Evolutionary conservation across 164 flowering plant genomes (phyloP), one percentile per base, ranked within the genome.

Genomic region (Hamamelis virginiana): DNA sequence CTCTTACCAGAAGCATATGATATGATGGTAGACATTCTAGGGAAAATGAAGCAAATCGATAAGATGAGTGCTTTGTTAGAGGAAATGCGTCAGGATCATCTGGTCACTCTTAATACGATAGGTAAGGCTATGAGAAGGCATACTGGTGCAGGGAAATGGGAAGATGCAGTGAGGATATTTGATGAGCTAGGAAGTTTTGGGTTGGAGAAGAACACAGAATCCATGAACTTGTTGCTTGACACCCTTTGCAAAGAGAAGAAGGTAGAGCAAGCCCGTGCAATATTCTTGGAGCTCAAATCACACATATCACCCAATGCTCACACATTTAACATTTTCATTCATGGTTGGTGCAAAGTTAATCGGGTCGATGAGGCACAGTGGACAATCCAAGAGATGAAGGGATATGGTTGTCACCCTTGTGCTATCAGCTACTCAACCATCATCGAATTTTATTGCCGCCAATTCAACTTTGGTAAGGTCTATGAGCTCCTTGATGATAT

Each of bases 341-440:
- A 83, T 69, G 90, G 92, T 43, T 88, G 92, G 92, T 88, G 92
- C 77, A 86, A 83, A 68, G 72, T 75, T 27, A 80, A 76, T 51
- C 71, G 84, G 45, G 83, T 85, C 50, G 94, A 92, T 47, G 97
- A 92, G 78, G 94, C 94, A 9, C 71, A 84, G 23, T 92, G 97
- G 96, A 87, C 95, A 5, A 77, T 92, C 56, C 85, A 90, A 67
- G 97, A 92, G 62, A 92, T 92, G 96, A 90, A 84, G 62, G 97
- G 96, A 0, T 72, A 75, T 53, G 96, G 96, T 5, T 81, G 72
- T 71, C 74, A 46, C 41, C 96, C 97, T 57, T 87, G 87, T 72
- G 94, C 85, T 25, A 89, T 90, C 14, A 92, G 90, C 77, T 90
- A 89, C 77, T 86, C 96, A 5, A 92, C 87, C 9, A 88, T 92